phyloP scores from a whole-genome alignment of 176 grass and related monocot species.

The Carex myosuroides region DNA sequence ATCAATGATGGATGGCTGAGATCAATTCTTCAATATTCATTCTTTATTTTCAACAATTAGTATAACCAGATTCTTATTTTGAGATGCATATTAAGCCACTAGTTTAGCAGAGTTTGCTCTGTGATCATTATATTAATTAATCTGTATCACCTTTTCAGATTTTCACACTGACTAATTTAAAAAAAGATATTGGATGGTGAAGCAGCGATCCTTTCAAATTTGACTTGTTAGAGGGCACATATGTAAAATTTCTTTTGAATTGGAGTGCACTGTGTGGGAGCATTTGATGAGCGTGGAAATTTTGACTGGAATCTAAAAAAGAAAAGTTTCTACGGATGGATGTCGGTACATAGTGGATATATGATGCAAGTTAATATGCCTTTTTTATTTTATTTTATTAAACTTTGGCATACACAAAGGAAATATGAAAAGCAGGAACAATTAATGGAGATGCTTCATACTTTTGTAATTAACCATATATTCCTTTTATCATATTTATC shows the following conservation, averaged over 20 bases:
- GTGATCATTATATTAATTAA: neutral
- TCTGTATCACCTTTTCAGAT: neutral
- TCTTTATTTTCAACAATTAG: no score
- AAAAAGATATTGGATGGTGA: neutral
- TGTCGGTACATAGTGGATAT: neutral
- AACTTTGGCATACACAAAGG: neutral
- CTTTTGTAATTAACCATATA: neutral
- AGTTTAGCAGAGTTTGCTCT: neutral
- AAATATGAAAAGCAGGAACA: neutral
- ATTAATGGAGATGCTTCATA: conserved; percentile 4
- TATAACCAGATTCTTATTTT: neutral
- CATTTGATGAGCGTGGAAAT: neutral
- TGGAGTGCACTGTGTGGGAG: conserved; percentile 1
- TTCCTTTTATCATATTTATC: neutral
- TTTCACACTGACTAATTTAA: neutral
- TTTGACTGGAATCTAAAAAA: conserved; percentile 1
- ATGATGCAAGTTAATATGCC: neutral
- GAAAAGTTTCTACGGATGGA: neutral
- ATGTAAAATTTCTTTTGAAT: neutral
- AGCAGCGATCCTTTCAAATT: neutral
- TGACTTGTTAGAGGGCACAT: conserved; percentile 1
- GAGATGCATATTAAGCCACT: neutral
- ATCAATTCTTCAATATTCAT: no score
- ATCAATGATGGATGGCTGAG: no score
- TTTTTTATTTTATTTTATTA: neutral